Evolutionary conservation across 306 rosid species (phyloP).

Genomic region (Hippophae gyantsensis): DNA sequence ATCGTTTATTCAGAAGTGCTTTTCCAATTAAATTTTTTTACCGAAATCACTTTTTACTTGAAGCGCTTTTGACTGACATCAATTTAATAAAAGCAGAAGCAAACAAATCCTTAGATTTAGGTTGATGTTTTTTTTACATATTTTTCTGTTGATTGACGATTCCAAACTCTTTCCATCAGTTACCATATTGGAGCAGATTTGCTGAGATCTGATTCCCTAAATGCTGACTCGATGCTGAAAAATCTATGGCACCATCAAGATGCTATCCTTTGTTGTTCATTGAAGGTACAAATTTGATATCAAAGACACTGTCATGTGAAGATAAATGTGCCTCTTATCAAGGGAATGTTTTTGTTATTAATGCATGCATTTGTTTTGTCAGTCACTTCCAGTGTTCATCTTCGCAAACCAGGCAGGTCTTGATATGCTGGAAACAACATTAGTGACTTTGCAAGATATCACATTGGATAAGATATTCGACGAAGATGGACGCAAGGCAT

Average conservation of each 20-base stretch:
- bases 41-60: no score
- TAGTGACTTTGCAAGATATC: slow-evolving; percentile 90
- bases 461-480: slow-evolving; percentile 91
- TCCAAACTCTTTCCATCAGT: slow-evolving; percentile 26
- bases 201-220: slow-evolving; percentile 37
- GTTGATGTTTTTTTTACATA: background rate
- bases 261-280: slow-evolving; percentile 90
- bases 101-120: background rate
- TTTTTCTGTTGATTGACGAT: background rate
- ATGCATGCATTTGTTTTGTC: background rate
- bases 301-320: background rate
- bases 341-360: background rate
- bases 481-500: slow-evolving; percentile 75
- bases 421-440: slow-evolving; percentile 95
- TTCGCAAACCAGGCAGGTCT: slow-evolving; percentile 96
- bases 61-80: no score
- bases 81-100: no score
- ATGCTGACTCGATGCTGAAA: slow-evolving; percentile 74
- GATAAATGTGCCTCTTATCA: background rate
- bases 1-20: no score
- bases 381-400: slow-evolving; percentile 91
- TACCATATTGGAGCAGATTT: slow-evolving; percentile 68
- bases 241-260: slow-evolving; percentile 90
- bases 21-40: no score
- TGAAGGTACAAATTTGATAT: slow-evolving; percentile 56